Conservation (phyloP, 306 rosid species). For the Lathyrus oleraceus region DNA sequence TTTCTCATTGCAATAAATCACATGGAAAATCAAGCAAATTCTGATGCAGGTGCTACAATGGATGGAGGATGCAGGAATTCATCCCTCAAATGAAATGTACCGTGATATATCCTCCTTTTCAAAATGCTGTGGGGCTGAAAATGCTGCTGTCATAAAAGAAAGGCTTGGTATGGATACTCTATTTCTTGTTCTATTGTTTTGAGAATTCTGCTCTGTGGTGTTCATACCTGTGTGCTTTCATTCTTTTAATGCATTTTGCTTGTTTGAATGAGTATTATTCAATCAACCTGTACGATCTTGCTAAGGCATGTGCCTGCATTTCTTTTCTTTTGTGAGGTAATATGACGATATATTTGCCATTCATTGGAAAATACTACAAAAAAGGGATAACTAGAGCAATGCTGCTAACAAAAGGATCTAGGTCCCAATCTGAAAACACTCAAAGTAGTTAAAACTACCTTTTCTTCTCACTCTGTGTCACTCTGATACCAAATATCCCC, state of each 20-base stretch:
- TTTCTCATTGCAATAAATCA: constrained; percentile 21
- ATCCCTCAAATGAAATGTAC: constrained; percentile 71
- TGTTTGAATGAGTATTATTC: constrained; percentile 14
- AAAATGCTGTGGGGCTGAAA: constrained; percentile 65
- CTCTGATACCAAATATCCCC: neutral
- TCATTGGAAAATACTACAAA: constrained; percentile 9
- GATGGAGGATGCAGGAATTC: constrained; percentile 89
- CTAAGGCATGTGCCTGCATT: neutral
- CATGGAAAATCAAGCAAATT: constrained; percentile 22
- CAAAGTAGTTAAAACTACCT: neutral
- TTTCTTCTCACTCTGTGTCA: neutral
- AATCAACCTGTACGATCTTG: constrained; percentile 26
- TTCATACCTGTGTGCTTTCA: neutral
- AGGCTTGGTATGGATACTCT: constrained; percentile 65
- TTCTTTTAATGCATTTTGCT: constrained; percentile 17
- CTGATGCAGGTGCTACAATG: constrained; percentile 75
- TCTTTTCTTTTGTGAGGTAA: neutral
- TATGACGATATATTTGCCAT: neutral
- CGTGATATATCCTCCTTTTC: constrained; percentile 66
- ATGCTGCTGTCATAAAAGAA: constrained; percentile 66
- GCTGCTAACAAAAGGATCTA: neutral
- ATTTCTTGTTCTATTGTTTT: neutral
- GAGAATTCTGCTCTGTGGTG: constrained; percentile 6
- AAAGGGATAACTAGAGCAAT: neutral
- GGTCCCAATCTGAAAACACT: neutral